Base-by-base conservation (phyloP, 2,329 filamentous ascomycete species). In the Pseudocercospora musae region DNA sequence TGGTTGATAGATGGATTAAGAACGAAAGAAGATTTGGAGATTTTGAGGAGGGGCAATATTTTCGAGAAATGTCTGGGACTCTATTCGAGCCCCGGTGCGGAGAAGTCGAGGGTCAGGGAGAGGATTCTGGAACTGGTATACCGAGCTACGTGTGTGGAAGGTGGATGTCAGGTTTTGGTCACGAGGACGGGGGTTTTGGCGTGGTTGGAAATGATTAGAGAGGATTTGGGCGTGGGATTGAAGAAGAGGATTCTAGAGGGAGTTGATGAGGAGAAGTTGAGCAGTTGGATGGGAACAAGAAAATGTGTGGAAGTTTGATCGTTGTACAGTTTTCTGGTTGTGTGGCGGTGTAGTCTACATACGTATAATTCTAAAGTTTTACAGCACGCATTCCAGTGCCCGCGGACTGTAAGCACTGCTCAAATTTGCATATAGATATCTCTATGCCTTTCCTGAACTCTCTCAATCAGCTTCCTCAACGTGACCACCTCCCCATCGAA, bases 151-250 rank as follows among this genome's bases (percentile, higher is more conserved):
- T 83, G 82, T 50, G 84, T 93, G 31, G 84, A 87, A 29, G 87
- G 85, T 1, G 92, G 90, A 18, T 91, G 89, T 74, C 90, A 88
- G 4, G 94, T 89, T n/a, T 80, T 96, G 50, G 83, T 92, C 40
- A 96, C 92, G 0, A 82, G 92, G 60, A 87, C 89, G 48, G 91
- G 90, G 15, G 79, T 90, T 20, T 74, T 94, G 58, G 88, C 84
- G 67, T 96, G 92, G 92, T 80, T 94, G 8, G 83, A 88, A 62
- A 83, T 84, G 62, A 85, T 86, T 2, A 11, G 69, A 74, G 84
- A 37, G 79, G 2, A 80, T 78, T 56, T 74, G 76, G 49, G 80
- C 79, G 18, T 75, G 86, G 57, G 81, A 78, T 63, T 95, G 70
- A 83, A 84, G 69, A 77, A 74, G 67, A 80, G 83, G 68, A 76